A percentile compares a stretch with the other conserved stretches of the same genome.
These are phyloP conservation scores for Gypsophila paniculata DNA, from an alignment of 179 eudicot genomes.

Conservation along the genomic window DNA sequence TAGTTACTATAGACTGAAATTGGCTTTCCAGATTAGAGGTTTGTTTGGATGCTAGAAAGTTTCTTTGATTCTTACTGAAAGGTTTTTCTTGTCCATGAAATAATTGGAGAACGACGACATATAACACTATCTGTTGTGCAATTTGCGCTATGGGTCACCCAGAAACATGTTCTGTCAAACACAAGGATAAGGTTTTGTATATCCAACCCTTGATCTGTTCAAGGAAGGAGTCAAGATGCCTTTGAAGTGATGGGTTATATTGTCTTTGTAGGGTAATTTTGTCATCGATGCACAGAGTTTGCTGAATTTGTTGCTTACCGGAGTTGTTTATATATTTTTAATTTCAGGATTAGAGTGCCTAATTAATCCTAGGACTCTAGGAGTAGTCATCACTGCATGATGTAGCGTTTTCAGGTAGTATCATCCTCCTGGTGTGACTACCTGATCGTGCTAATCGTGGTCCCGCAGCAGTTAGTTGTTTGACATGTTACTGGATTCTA, in stretches of 20 bases:
- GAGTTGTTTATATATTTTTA: background rate
- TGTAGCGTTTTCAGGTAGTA: background rate
- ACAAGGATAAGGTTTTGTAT: background rate
- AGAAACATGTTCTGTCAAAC: background rate
- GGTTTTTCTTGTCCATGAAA: background rate
- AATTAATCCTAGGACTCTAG: background rate
- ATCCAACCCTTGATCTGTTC: background rate
- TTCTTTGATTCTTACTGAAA: background rate
- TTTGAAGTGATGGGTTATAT: background rate
- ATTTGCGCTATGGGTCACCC: background rate
- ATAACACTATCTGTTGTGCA: no score
- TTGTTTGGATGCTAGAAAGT: background rate
- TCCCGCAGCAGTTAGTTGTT: background rate
- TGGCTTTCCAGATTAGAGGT: background rate
- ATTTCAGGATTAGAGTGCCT: background rate
- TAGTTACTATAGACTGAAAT: background rate
- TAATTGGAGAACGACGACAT: background rate
- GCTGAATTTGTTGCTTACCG: background rate
- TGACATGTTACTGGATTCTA: background rate
- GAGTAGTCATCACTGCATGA: background rate
- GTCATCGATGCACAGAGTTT: background rate
- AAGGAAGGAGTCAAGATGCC: background rate
- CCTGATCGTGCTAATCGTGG: background rate
- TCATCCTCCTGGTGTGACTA: background rate
- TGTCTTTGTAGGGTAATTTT: background rate